Evolutionary conservation across 164 flowering plant species (phyloP).

Genomic region (Sextonia rubra): DNA sequence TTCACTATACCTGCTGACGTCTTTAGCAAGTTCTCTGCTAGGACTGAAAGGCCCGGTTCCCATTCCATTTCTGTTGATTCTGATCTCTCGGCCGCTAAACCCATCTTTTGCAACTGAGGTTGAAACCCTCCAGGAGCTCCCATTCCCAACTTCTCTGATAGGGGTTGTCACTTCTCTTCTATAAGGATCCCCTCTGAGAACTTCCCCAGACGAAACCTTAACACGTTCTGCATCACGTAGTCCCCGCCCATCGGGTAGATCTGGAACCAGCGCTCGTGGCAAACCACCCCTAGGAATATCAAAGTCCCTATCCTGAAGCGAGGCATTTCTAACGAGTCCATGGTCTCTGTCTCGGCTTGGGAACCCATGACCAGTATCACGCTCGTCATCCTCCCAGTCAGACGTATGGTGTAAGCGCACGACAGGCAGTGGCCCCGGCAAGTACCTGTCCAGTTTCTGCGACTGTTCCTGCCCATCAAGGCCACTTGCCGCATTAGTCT

Average conservation of each 20-base stretch:
- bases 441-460: slow-evolving; percentile 46
- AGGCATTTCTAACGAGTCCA: slow-evolving; percentile 46
- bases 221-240: slow-evolving; percentile 49
- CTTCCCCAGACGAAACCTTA: slow-evolving; percentile 46
- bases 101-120: slow-evolving; percentile 39
- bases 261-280: slow-evolving; percentile 41
- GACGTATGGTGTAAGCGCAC: slow-evolving; percentile 70
- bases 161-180: slow-evolving; percentile 23
- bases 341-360: slow-evolving; percentile 47
- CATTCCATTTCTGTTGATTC: slow-evolving; percentile 31
- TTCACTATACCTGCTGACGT: slow-evolving; percentile 36
- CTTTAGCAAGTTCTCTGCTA: slow-evolving; percentile 36
- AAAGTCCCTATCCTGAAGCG: slow-evolving; percentile 62
- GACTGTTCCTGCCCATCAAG: neutral
- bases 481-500: slow-evolving; percentile 15
- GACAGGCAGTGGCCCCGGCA: slow-evolving; percentile 67
- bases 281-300: slow-evolving; percentile 53
- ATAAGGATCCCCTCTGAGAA: slow-evolving; percentile 22
- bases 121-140: slow-evolving; percentile 57
- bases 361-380: slow-evolving; percentile 70
- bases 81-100: slow-evolving; percentile 24
- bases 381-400: slow-evolving; percentile 99
- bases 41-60: slow-evolving; percentile 28
- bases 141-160: slow-evolving; percentile 59
- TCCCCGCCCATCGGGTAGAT: slow-evolving; percentile 34